Evolutionary conservation across 768 basidiomycete species (phyloP).

Genomic region (Boletus coccyginus): DNA sequence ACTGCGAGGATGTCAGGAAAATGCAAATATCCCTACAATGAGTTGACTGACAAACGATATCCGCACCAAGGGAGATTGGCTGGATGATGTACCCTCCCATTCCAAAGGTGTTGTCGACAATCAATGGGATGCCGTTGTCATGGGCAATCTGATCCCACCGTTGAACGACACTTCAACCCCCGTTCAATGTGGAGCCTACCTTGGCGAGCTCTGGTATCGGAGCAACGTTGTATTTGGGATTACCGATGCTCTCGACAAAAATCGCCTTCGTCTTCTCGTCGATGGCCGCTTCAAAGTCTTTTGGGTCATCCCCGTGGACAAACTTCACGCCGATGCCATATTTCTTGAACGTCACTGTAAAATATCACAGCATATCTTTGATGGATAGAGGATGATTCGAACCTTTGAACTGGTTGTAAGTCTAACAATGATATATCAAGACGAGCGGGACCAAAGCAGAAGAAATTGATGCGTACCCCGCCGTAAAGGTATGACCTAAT

Average conservation of each 20-base stretch:
- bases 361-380: background rate
- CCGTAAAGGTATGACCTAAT: constrained; percentile 53
- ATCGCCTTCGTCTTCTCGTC: constrained; percentile 60
- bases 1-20: constrained; percentile 27
- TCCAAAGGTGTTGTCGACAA: constrained; percentile 67
- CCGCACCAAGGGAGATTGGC: constrained; percentile 56
- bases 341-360: constrained; percentile 50
- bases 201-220: constrained; percentile 58
- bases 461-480: constrained; percentile 39
- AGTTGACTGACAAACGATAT: constrained; percentile 44
- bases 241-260: constrained; percentile 60
- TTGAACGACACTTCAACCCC: no score
- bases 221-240: constrained; percentile 56
- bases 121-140: constrained; percentile 54
- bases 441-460: background rate
- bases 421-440: constrained; percentile 32
- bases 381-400: background rate
- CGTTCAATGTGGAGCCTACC: constrained; percentile 20
- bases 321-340: constrained; percentile 56
- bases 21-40: background rate
- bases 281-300: constrained; percentile 49
- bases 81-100: constrained; percentile 56
- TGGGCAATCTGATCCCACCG: constrained; percentile 49
- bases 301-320: constrained; percentile 45
- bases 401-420: constrained; percentile 67